These are phyloP conservation scores for Debaryomyces tyrocola DNA, from an alignment of 805 yeast genomes.

Conservation along the genomic window DNA sequence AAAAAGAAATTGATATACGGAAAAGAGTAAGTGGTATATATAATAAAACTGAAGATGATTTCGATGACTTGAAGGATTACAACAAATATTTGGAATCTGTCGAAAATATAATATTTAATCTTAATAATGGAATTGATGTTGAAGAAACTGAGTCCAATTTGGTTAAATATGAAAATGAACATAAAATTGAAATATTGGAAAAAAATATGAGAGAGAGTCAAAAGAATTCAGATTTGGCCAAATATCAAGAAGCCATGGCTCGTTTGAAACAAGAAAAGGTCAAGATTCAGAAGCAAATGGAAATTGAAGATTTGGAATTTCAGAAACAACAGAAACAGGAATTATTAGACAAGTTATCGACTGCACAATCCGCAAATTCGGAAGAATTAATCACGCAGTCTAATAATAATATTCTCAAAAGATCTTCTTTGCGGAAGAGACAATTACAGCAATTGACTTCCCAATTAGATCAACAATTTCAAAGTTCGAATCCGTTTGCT, in stretches of 20 bases:
- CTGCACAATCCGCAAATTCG: conserved; percentile 26
- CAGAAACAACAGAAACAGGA: conserved; percentile 43
- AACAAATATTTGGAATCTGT: conserved; percentile 81
- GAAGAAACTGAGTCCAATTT: conserved; percentile 68
- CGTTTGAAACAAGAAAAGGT: conserved; percentile 64
- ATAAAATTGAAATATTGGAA: conserved; percentile 71
- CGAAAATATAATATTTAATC: conserved; percentile 76
- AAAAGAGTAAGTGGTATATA: conserved; percentile 73
- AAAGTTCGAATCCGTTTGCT: conserved; percentile 26
- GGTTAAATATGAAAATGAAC: conserved; percentile 67
- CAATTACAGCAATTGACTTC: conserved; percentile 60
- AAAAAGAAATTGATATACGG: conserved; percentile 88
- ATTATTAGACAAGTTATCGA: conserved; percentile 38
- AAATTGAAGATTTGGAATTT: conserved; percentile 40
- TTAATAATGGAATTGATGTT: conserved; percentile 67
- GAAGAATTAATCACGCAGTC: conserved; percentile 43
- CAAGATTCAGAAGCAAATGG: conserved; percentile 63
- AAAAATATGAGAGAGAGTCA: conserved; percentile 70
- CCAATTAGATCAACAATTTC: conserved; percentile 46
- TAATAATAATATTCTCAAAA: conserved; percentile 46
- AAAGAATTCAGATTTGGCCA: conserved; percentile 62
- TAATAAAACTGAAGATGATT: conserved; percentile 79
- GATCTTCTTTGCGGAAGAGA: conserved; percentile 63
- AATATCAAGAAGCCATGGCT: conserved; percentile 56
- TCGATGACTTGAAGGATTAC: conserved; percentile 56